Evolutionary conservation across 768 basidiomycete genomes (phyloP), one percentile per base, ranked within the genome.

Genomic region (button mushroom (Agaricus bisporus)): DNA sequence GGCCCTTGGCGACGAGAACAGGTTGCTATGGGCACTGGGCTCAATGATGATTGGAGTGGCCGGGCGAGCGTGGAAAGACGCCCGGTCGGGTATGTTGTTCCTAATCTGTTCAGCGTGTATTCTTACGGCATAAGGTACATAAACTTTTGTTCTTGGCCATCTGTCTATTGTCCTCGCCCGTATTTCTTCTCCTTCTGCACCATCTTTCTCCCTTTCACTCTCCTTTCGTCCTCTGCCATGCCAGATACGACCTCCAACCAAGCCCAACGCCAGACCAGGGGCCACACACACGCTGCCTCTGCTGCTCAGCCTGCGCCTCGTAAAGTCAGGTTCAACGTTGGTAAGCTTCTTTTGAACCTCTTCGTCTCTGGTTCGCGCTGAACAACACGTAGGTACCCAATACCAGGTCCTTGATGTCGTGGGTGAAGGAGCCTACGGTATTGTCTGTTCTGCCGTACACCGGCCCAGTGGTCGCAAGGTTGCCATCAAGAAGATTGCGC

Each of bases 401-500:
- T 92, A 91, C 63, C 83, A 90, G 66, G 86, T 91, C 25, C 80
- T 90, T 59, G 87, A 90, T 73, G 85, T 90, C 63, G 88, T 94
- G 53, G 89, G 90, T 46, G 90, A 92, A 66, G 90, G 93, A 22
- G 93, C 93, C 48, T 95, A 95, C 64, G 95, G 95, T 48, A 89
- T 95, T 63, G 95, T 98, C 56, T 93, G 90, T 69, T 95, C 94
- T 20, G 95, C 95, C 4, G 73, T 94, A 3, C 94, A 98, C 66
- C 68, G 82, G 57, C 86, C 91, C 2, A 90, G 88, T 49, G 84
- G 86, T 49, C 86, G 91, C 55, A 92, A 92, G 68, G 95, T 98
- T 56, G 95, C 95, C 51, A 94, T 97, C 77, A 97, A 97, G 78
- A 91, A 91, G 73, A 93, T 97, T 70, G 85, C 88, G 0, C 93